Conservation (phyloP, 257 asterid species). For the Scutellaria minor region DNA sequence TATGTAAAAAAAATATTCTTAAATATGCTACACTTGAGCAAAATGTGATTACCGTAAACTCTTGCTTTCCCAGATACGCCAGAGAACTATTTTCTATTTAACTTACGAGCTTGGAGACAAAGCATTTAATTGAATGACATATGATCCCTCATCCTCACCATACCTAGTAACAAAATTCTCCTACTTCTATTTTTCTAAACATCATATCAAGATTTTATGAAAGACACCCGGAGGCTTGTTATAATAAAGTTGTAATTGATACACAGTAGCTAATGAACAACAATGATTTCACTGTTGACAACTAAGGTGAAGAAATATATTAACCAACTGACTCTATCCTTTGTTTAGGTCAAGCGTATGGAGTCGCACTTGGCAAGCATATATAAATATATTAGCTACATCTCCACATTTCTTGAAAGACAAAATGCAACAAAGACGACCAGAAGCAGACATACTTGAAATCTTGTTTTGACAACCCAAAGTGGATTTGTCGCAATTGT, state of each 20-base stretch:
- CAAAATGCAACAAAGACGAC: conserved; percentile 19
- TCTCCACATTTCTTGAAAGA: conserved; percentile 15
- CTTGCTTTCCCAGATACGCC: no score
- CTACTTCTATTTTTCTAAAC: no score
- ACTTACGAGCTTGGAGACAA: no score
- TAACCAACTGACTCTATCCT: neutral
- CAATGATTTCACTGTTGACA: neutral
- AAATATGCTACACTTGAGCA: no score
- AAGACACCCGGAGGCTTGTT: neutral
- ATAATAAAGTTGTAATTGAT: neutral
- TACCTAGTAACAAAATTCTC: no score
- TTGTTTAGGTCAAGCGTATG: conserved; percentile 1
- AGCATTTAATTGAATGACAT: no score
- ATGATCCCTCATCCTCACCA: no score
- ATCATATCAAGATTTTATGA: neutral
- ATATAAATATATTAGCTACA: conserved; percentile 4
- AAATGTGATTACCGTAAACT: no score
- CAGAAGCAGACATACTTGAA: conserved; percentile 61
- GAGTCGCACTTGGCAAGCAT: conserved; percentile 1
- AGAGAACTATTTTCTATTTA: no score
- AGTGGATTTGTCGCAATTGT: conserved; percentile 90
- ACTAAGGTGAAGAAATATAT: neutral
- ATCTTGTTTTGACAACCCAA: conserved; percentile 96
- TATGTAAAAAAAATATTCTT: no score
- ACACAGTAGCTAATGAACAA: conserved; percentile 11